Percentiles rank a stretch among this genome's conserved stretches.
Conservation (phyloP, 805 yeast genomes). For the Millerozyma miso region DNA sequence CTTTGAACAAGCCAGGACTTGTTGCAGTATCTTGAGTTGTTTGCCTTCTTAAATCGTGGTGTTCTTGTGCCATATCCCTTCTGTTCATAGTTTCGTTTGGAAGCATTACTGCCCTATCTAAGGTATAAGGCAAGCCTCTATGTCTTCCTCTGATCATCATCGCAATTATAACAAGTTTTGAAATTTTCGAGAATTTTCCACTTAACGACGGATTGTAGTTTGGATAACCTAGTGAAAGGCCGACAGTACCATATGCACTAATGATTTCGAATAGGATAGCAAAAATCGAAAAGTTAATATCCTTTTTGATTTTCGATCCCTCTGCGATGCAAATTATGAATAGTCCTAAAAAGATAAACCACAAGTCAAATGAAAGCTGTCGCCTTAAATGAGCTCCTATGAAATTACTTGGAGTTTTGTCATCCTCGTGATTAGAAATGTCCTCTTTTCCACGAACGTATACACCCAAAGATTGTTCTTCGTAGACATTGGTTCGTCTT, state of each 20-base stretch:
- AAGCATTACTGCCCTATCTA: slow-evolving; percentile 90
- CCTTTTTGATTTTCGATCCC: slow-evolving; percentile 52
- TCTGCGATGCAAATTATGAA: slow-evolving; percentile 87
- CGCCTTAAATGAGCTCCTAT: slow-evolving; percentile 85
- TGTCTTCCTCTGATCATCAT: slow-evolving; percentile 94
- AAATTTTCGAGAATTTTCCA: slow-evolving; percentile 63
- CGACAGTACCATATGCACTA: slow-evolving; percentile 96
- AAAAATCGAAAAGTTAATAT: slow-evolving; percentile 59
- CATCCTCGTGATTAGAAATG: slow-evolving; percentile 24
- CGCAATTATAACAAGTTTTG: slow-evolving; percentile 81
- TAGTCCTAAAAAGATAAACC: slow-evolving; percentile 86
- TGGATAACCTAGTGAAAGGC: slow-evolving; percentile 83
- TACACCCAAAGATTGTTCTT: slow-evolving; percentile 95
- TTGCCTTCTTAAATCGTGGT: slow-evolving; percentile 37
- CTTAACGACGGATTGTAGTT: slow-evolving; percentile 62
- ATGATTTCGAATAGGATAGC: slow-evolving; percentile 79
- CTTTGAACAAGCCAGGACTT: slow-evolving; percentile 8
- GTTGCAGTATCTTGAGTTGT: slow-evolving; percentile 22
- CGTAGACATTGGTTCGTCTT: slow-evolving; percentile 95
- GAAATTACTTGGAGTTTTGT: slow-evolving; percentile 52
- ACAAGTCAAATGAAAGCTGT: slow-evolving; percentile 89
- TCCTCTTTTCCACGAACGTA: slow-evolving; percentile 44
- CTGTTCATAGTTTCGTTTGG: slow-evolving; percentile 64
- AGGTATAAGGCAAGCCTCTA: slow-evolving; percentile 89
- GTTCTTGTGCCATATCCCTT: slow-evolving; percentile 59